Percentiles rank a stretch among this genome's conserved stretches.
phyloP scores from a whole-genome alignment of 1,284 basidiomycete species.

The Boletus mariae region DNA sequence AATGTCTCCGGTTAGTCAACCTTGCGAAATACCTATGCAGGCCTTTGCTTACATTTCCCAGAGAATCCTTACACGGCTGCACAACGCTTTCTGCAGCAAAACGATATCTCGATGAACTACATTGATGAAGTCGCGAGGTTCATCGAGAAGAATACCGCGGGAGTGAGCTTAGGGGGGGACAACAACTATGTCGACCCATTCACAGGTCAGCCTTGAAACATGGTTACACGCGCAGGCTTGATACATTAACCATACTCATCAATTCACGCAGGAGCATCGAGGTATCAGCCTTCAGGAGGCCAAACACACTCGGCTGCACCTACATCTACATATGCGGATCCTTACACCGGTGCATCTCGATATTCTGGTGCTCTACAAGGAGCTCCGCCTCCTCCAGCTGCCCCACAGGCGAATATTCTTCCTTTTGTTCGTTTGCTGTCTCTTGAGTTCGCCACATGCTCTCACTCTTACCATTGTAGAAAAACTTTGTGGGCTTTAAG shows the following conservation, averaged over 20 bases:
- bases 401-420: slow-evolving; percentile 42
- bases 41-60: slow-evolving; percentile 31
- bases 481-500: slow-evolving; percentile 70
- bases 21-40: slow-evolving; percentile 1
- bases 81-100: slow-evolving; percentile 80
- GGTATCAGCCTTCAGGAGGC: slow-evolving; percentile 23
- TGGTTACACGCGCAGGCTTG: slow-evolving; percentile 19
- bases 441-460: background rate
- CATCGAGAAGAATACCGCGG: slow-evolving; percentile 88
- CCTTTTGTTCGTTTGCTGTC: slow-evolving; percentile 51
- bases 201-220: slow-evolving; percentile 57
- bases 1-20: slow-evolving; percentile 71
- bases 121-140: slow-evolving; percentile 91
- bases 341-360: slow-evolving; percentile 40
- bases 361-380: slow-evolving; percentile 29
- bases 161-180: slow-evolving; percentile 62
- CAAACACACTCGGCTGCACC: slow-evolving; percentile 12
- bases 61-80: slow-evolving; percentile 94
- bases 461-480: slow-evolving; percentile 32
- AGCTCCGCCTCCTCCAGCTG: slow-evolving; percentile 21
- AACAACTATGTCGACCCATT: slow-evolving; percentile 84
- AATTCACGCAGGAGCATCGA: slow-evolving; percentile 33
- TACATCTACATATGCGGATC: slow-evolving; percentile 37
- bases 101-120: slow-evolving; percentile 83
- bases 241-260: background rate